Conservation (phyloP, 768 basidiomycete species). For the Cubamyces lactineus region DNA sequence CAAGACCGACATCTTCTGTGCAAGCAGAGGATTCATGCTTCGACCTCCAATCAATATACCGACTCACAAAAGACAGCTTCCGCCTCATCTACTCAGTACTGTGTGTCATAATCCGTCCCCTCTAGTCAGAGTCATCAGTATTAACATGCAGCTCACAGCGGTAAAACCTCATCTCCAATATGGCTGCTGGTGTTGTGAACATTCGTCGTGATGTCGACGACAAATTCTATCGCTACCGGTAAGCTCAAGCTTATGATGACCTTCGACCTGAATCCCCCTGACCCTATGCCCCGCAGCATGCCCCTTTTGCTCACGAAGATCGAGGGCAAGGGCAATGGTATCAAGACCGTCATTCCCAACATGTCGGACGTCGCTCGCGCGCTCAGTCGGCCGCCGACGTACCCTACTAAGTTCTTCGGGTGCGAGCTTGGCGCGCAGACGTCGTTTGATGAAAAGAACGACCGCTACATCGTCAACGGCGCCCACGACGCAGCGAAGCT, state of each 20-base stretch:
- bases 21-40: constrained; percentile 90
- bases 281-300: constrained; percentile 62
- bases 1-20: constrained; percentile 59
- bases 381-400: constrained; percentile 90
- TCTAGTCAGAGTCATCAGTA: neutral
- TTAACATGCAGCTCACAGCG: constrained; percentile 45
- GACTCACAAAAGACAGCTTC: constrained; percentile 62
- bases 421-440: constrained; percentile 98
- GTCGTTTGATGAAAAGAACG: constrained; percentile 93
- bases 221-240: constrained; percentile 95
- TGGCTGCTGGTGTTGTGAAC: constrained; percentile 88
- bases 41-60: constrained; percentile 79
- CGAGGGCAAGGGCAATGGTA: constrained; percentile 99
- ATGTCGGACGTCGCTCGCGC: constrained; percentile 98
- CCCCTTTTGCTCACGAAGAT: constrained; percentile 93
- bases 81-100: constrained; percentile 48
- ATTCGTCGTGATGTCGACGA: constrained; percentile 96
- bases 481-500: constrained; percentile 91
- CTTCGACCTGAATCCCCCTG: neutral
- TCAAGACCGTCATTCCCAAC: constrained; percentile 98
- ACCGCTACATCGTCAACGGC: constrained; percentile 98
- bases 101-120: constrained; percentile 40
- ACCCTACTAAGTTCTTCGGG: constrained; percentile 99
- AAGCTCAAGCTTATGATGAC: constrained; percentile 25
- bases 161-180: constrained; percentile 67